Base-by-base conservation (phyloP, 495 filamentous ascomycete species). In the Poronia punctata region DNA sequence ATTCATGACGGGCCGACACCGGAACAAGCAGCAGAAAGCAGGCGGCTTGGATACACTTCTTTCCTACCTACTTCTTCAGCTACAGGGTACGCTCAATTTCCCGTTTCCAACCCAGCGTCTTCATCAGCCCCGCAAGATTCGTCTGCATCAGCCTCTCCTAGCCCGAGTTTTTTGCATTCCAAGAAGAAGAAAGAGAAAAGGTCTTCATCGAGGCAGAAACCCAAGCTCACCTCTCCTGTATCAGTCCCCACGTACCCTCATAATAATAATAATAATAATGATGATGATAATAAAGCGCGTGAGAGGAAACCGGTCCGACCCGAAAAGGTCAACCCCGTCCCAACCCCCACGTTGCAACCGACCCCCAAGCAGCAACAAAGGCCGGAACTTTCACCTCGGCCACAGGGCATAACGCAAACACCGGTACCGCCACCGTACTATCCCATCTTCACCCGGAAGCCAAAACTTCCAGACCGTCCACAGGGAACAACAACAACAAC, bases 191-290 rank as follows among this genome's bases (percentile, higher is more conserved):
- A 16, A 3, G 36, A 9, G 26, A 19, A 40, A 32, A n/a, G n/a
- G n/a, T n/a, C n/a, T n/a, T 0, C 18, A 48, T 21, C 32, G n/a
- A 23, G 20, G n/a, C 30, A 23, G 16, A 42, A 26, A 12, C 23
- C 12, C 9, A 10, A 34, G 31, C 40, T 43, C 43, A 35, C 20
- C 35, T 50, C 40, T 19, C 45, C 42, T 22, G 35, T 54, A 16
- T 42, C 48, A 24, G 43, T 45, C 11, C 49, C 53, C 16, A 9
- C 17, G 14, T 29, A 22, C 12, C 46, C 43, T 24, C n/a, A n/a
- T n/a, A n/a, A n/a, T n/a, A n/a, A n/a, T n/a, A n/a, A n/a, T n/a
- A n/a, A n/a, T n/a, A n/a, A n/a, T n/a, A n/a, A n/a, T n/a, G n/a
- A n/a, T n/a, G n/a, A n/a, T n/a, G n/a, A n/a, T n/a, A 31, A 29